Evolutionary conservation across 352 stramenopile genomes (phyloP), one percentile per base, ranked within the genome.

Genomic region (Pythium aquatile): DNA sequence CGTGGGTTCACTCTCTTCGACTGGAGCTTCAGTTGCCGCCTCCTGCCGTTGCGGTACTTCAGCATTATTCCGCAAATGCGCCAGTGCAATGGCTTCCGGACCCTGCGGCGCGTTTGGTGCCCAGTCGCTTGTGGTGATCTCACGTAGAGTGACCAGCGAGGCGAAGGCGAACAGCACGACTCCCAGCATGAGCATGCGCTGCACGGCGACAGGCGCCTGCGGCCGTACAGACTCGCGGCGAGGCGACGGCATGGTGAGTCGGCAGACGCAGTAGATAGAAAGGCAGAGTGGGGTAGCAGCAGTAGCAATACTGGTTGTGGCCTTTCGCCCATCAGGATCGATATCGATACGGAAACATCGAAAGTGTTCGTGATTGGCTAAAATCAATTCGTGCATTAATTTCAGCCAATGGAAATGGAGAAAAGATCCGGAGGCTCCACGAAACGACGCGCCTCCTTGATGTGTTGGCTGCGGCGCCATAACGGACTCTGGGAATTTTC

Each of bases 71-170:
- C 47, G 47, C 7, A 54, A 10, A 35, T 54, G 20, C 0, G 47
- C 24, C 24, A 35, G 29, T 17, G 47, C 47, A 11, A 35, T 14
- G 24, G 26, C 24, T 10, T 54, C 47, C 3, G 47, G n/a, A 10
- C 11, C 13, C 47, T 30, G 5, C 11, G 61, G 26, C 7, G 20
- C 37, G 35, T 33, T 24, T 2, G 60, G 9, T 16, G 61, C 39
- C 61, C 61, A 68, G 54, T 68, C 61, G 26, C 32, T 40, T 16
- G 32, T 32, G 5, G 55, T 60, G 37, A 69, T 49, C 1, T 44
- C 39, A 29, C 63, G 49, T 6, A 69, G 40, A 44, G 55, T 56
- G 10, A 69, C 55, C 6, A 69, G 29, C 55, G 63, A 69, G 28
- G 47, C 55, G 5, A 60, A 24, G 4, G 42, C 26, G 48, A 69